phyloP scores from a whole-genome alignment of 176 grass and related monocot genomes.

The Lolium multiflorum region DNA sequence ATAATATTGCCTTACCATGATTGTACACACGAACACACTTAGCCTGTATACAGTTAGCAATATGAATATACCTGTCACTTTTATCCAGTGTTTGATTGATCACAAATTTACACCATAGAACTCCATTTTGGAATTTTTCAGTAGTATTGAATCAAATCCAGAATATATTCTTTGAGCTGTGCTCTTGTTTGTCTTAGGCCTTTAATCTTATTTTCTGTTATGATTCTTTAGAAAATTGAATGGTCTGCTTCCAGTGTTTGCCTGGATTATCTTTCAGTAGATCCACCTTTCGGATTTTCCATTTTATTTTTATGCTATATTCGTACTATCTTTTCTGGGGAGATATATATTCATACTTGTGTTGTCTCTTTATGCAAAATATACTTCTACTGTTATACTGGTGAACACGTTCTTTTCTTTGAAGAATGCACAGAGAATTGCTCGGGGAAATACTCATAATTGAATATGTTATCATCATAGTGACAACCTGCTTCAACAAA shows the following conservation, averaged over 20 bases:
- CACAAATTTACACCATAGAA: background rate
- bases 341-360: background rate
- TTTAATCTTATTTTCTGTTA: background rate
- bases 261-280: background rate
- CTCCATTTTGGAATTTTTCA: background rate
- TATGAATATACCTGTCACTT: background rate
- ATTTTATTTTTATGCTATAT: background rate
- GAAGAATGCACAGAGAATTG: background rate
- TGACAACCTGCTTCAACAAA: background rate
- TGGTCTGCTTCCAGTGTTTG: background rate
- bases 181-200: background rate
- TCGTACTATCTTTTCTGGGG: background rate
- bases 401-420: background rate
- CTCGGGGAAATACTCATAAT: background rate
- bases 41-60: background rate
- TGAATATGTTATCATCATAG: background rate
- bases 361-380: background rate
- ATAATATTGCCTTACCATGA: background rate
- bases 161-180: background rate
- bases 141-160: background rate
- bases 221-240: conserved; percentile 13
- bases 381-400: background rate
- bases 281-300: background rate
- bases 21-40: background rate
- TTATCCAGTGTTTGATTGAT: background rate